A percentile compares a stretch with the other conserved stretches of the same genome.
Evolutionary conservation across 768 basidiomycete genomes (phyloP).

Genomic region (Mrakia gelida): DNA sequence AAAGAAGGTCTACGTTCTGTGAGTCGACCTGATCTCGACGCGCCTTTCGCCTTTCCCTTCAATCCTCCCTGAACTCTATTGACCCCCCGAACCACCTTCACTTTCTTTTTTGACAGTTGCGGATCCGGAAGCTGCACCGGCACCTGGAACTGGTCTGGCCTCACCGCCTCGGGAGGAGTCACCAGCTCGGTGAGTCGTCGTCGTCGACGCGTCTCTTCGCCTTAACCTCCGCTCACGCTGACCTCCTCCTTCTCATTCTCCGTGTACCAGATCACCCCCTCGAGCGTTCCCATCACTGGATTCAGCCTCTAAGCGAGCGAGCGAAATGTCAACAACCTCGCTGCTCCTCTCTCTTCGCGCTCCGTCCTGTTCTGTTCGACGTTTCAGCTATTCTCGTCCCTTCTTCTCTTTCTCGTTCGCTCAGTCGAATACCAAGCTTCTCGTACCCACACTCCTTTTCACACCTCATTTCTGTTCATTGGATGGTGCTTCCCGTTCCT

Average conservation of each 20-base stretch:
- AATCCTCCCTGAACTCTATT: background rate
- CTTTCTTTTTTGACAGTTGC: background rate
- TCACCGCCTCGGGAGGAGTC: slow-evolving; percentile 51
- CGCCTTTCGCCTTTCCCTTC: background rate
- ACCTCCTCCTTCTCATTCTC: background rate
- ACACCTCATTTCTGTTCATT: no score
- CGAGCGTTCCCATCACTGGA: slow-evolving; percentile 14
- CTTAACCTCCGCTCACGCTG: background rate
- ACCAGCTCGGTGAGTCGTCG: slow-evolving; percentile 39
- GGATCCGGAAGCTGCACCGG: slow-evolving; percentile 26
- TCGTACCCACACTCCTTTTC: no score
- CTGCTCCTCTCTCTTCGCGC: no score
- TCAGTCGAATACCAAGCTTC: no score
- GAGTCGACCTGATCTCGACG: slow-evolving; percentile 43
- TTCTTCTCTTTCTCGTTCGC: no score
- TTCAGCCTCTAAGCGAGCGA: slow-evolving; percentile 2
- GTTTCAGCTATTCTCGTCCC: no score
- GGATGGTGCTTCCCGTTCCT: no score
- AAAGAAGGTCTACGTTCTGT: slow-evolving; percentile 54
- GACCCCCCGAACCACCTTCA: slow-evolving; percentile 52
- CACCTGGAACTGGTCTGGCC: slow-evolving; percentile 53
- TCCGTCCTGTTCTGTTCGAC: no score
- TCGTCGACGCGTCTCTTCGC: background rate
- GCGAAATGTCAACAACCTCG: no score
- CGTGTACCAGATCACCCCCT: slow-evolving; percentile 33